Base-by-base conservation (phyloP, 495 filamentous ascomycete genomes). In the Chaetomium cochliodes region DNA sequence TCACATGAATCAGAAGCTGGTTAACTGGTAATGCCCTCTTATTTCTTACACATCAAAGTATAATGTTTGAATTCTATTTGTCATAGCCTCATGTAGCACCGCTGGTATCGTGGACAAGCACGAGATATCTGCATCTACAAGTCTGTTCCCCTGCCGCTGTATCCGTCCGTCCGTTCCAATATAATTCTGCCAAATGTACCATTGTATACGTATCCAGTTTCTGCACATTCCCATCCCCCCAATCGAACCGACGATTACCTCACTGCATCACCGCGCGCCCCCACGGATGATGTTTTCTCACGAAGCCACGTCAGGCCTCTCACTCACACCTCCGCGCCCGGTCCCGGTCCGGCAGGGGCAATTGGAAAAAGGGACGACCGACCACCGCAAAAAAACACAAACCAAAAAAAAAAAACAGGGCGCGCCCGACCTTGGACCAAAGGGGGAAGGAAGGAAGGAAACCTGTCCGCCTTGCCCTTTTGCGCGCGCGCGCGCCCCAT, bases 291-390 rank as follows among this genome's bases (percentile, higher is more conserved):
- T n/a, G n/a, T n/a, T 47, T 9, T 1, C n/a, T 54, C 52, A 11
- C n/a, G n/a, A 30, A 57, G n/a, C 54, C 54, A 57, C 33, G 54
- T 57, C 54, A 42, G 33, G 3, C 5, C 28, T 20, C n/a, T n/a
- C n/a, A n/a, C n/a, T n/a, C n/a, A n/a, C n/a, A 37, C 33, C 33
- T 37, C 33, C 33, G 9, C 5, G 33, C 11, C 33, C 33, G 33
- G 9, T 37, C 33, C 33, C 1, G 11, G 33, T 37, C 33, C 33
- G 33, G 9, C 33, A 12, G 33, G 33, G 33, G 33, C 33, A 37
- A 37, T 37, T 37, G 33, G 5, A 37, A 37, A 37, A 37, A 3
- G 8, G 33, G 33, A 8, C 33, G 33, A 3, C 33, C 33, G 33
- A 37, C 33, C 33, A 7, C n/a, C n/a, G n/a, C n/a, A n/a, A n/a